phyloP scores from a whole-genome alignment of 176 grass and related monocot genomes.

The Dactylis glomerata region DNA sequence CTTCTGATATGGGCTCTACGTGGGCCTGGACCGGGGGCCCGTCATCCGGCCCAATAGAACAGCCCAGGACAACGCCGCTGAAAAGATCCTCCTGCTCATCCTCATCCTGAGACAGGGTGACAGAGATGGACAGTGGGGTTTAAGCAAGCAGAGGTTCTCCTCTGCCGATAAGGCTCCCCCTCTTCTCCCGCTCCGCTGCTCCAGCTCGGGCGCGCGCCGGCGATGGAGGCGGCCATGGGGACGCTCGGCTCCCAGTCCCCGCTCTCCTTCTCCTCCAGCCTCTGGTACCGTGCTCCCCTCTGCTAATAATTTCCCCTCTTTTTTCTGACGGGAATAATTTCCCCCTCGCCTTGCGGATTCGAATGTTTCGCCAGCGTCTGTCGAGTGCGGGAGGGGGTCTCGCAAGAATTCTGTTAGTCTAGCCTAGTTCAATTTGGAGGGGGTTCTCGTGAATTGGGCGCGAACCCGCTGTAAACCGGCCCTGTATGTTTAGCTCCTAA shows the following conservation, averaged over 20 bases:
- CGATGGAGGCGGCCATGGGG: constrained; percentile 47
- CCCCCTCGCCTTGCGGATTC: not conserved
- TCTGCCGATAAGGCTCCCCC: constrained; percentile 46
- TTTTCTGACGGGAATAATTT: too few species aligned
- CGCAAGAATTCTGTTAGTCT: not conserved
- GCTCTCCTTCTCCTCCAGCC: constrained; percentile 72
- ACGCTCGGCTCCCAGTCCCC: constrained; percentile 53
- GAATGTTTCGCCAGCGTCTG: not conserved
- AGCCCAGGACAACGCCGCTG: not conserved
- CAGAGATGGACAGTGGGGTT: constrained; percentile 24
- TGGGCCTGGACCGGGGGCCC: not conserved
- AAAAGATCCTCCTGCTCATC: not conserved
- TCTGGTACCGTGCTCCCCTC: constrained; percentile 35
- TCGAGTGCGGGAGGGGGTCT: not conserved
- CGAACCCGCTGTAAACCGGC: not conserved
- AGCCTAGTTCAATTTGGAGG: not conserved
- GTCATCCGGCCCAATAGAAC: not conserved
- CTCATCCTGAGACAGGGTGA: constrained; percentile 9
- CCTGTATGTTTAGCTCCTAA: not conserved
- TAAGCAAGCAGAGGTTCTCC: constrained; percentile 31
- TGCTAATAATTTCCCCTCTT: not conserved
- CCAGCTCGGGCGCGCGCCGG: not conserved
- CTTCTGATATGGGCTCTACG: not conserved
- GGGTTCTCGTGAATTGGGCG: not conserved
- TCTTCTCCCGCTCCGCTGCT: not conserved